These are phyloP conservation scores for Cyclotella sp. DNA, from an alignment of 108 stramenopile genomes.

Conservation along the genomic window DNA sequence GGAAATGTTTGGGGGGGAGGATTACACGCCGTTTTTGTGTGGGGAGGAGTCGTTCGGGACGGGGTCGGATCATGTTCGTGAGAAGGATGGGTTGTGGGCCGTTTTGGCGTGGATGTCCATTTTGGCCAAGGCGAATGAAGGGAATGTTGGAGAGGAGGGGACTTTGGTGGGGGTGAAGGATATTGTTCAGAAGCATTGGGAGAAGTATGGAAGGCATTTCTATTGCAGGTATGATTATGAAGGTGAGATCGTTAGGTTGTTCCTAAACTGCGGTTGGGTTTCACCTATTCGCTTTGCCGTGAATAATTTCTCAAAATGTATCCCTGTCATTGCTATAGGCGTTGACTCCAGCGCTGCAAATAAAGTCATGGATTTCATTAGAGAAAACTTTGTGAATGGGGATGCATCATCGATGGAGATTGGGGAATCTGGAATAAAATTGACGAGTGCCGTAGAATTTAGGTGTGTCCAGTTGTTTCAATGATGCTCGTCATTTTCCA, in stretches of 20 bases:
- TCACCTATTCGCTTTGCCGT: background rate
- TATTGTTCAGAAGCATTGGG: slow-evolving; percentile 94
- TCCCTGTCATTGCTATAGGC: slow-evolving; percentile 24
- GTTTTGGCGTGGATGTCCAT: slow-evolving; percentile 99
- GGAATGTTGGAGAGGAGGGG: slow-evolving; percentile 47
- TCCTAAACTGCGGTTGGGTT: background rate
- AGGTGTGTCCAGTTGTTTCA: slow-evolving; percentile 39
- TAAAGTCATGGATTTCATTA: slow-evolving; percentile 87
- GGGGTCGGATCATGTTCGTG: slow-evolving; percentile 97
- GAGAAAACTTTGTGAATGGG: slow-evolving; percentile 67
- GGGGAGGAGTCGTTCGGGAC: slow-evolving; percentile 99
- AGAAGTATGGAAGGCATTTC: slow-evolving; percentile 96
- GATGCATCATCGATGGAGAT: slow-evolving; percentile 45
- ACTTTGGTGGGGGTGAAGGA: slow-evolving; percentile 88
- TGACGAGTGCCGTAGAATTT: slow-evolving; percentile 74
- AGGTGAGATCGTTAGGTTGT: slow-evolving; percentile 57
- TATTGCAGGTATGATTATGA: slow-evolving; percentile 99
- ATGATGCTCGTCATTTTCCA: too few species aligned
- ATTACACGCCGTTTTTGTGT: slow-evolving; percentile 97
- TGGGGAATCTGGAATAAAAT: slow-evolving; percentile 67
- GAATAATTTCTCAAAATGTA: background rate
- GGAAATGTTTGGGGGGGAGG: slow-evolving; percentile 80
- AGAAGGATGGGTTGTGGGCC: slow-evolving; percentile 99
- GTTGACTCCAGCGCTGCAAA: slow-evolving; percentile 90
- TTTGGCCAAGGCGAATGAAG: slow-evolving; percentile 91